phyloP scores from a whole-genome alignment of 306 rosid species.

The Castanea crenata region DNA sequence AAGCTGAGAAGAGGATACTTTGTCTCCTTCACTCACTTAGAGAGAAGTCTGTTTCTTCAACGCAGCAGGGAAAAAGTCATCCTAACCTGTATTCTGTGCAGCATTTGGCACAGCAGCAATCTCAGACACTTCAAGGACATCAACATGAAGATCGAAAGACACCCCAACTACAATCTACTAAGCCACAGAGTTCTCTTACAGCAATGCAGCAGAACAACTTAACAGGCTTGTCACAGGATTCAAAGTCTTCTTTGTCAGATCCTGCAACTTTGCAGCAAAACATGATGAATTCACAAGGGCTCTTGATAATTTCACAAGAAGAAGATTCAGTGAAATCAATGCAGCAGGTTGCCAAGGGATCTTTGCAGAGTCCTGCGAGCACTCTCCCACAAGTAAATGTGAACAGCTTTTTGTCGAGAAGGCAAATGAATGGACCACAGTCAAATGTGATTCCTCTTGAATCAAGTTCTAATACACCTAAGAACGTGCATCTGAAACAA shows the following conservation, averaged over 20 bases:
- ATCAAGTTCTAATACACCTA: background rate
- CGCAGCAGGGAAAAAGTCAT: constrained; percentile 9
- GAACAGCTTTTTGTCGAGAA: background rate
- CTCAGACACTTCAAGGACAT: background rate
- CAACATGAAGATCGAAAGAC: background rate
- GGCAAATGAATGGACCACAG: background rate
- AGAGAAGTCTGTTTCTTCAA: background rate
- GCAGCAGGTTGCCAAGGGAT: background rate
- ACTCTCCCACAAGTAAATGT: background rate
- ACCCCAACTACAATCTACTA: constrained; percentile 1
- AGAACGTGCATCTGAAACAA: background rate
- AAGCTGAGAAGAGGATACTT: background rate
- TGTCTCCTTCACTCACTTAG: background rate
- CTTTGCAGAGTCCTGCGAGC: background rate
- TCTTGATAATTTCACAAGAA: background rate
- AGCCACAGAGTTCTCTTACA: background rate
- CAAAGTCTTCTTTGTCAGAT: background rate
- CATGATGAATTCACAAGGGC: constrained; percentile 11
- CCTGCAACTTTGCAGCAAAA: constrained; percentile 9
- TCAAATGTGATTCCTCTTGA: background rate
- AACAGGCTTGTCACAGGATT: background rate
- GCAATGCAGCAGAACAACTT: background rate
- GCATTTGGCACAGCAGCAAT: constrained; percentile 12
- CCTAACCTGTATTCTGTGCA: constrained; percentile 10
- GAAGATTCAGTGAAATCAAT: background rate